phyloP scores from a whole-genome alignment of 495 filamentous ascomycete species.

The Neurospora hispaniola region DNA sequence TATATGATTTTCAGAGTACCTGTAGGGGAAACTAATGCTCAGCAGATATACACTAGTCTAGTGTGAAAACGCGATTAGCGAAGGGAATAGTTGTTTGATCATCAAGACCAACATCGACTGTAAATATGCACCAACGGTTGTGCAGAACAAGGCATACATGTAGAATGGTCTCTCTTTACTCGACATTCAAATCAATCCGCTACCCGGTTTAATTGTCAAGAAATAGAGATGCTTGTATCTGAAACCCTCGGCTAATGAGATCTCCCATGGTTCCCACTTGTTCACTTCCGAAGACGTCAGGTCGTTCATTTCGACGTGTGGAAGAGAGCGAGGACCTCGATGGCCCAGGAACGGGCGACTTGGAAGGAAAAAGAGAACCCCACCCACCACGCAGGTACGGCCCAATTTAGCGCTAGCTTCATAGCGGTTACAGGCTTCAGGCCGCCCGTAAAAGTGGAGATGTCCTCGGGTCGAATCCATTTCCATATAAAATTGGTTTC shows the following conservation, averaged over 20 bases:
- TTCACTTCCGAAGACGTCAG: neutral
- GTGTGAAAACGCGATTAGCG: no score
- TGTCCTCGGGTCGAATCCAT: neutral
- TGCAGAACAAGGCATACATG: neutral
- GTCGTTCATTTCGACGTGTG: neutral
- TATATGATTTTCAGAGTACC: no score
- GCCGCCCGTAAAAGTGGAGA: neutral
- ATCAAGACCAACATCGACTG: neutral
- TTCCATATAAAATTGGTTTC: neutral
- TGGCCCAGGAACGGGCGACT: neutral
- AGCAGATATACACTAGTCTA: no score
- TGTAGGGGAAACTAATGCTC: no score
- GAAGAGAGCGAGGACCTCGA: neutral
- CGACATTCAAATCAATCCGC: neutral
- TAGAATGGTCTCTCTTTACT: neutral
- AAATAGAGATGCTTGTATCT: neutral
- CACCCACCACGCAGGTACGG: neutral
- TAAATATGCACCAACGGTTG: neutral
- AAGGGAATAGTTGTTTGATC: neutral
- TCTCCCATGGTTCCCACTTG: neutral
- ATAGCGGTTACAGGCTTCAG: neutral
- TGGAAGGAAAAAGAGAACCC: neutral
- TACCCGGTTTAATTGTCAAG: neutral
- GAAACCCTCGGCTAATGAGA: neutral
- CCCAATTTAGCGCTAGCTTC: neutral